These are phyloP conservation scores for Globisporangium heterothallicum DNA, from an alignment of 352 stramenopile species.

Conservation along the genomic window DNA sequence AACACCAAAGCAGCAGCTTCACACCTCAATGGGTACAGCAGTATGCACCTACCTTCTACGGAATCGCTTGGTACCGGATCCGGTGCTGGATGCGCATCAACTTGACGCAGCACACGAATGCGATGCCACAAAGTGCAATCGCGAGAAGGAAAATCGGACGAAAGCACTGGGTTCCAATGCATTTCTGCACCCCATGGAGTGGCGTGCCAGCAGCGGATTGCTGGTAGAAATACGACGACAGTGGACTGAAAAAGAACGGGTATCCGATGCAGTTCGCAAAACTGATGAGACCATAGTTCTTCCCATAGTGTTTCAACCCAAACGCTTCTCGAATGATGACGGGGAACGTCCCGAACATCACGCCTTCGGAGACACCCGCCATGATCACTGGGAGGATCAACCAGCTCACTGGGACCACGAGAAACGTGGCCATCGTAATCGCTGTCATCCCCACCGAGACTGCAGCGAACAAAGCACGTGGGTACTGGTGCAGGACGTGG, in stretches of 20 bases:
- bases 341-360: constrained; percentile 79
- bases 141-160: constrained; percentile 56
- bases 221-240: constrained; percentile 75
- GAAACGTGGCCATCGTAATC: constrained; percentile 44
- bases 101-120: constrained; percentile 43
- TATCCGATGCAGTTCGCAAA: constrained; percentile 81
- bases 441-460: constrained; percentile 44
- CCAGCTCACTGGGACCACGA: constrained; percentile 33
- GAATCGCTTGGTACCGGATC: constrained; percentile 12
- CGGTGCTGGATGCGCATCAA: constrained; percentile 31
- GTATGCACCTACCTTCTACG: neutral
- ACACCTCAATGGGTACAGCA: neutral
- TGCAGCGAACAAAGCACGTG: constrained; percentile 52
- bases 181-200: constrained; percentile 33
- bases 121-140: constrained; percentile 45
- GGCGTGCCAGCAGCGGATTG: constrained; percentile 15
- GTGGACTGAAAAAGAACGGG: constrained; percentile 66
- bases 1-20: too few relatives aligned
- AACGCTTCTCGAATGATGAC: constrained; percentile 81
- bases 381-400: constrained; percentile 52
- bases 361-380: constrained; percentile 62
- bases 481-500: constrained; percentile 30
- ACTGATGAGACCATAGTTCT: constrained; percentile 81
- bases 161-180: constrained; percentile 57
- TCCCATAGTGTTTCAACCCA: constrained; percentile 70